Evolutionary conservation across 202 grass and related monocot species (phyloP), one percentile per base, ranked within the genome.

Genomic region (Setaria viridis): DNA sequence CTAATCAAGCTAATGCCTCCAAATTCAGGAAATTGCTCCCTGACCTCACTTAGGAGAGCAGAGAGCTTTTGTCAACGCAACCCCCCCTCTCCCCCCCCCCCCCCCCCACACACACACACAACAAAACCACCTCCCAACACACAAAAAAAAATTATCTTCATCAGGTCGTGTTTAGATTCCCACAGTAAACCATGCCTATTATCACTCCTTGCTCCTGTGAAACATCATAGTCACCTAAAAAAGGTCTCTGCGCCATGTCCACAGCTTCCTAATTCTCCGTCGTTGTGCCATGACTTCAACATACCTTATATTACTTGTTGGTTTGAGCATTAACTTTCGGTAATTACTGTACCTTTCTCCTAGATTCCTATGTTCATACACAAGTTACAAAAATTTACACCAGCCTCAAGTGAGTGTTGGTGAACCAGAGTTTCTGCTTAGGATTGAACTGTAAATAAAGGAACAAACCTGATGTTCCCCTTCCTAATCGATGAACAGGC

Each of bases 381-480:
- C 49, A 74, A 84, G 11, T 11, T 70, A 71, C 32, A 72, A 64
- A 77, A 32, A 13, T 12, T 47, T 62, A 62, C 1, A 51, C 25
- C 54, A 14, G 4, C 58, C 64, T 77, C 46, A 82, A 72, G 37
- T 82, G 72, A 37, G 74, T 47, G 55, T 20, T 41, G 70, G 8
- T 29, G 33, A 55, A 64, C 6, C 56, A 75, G 45, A 78, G 20
- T 62, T 35, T 83, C 54, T 39, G 0, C 64, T 29, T 41, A 90
- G 64, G 51, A 48, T 2, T 39, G 33, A 79, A 76, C 42, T 47
- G 63, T 79, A 83, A 39, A 82, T 56, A 87, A 82, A 54, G 29
- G 78, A 90, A 90, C 57, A 86, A 79, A 95, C 93, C 95, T 95
- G 93, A 98, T 70, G 95, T 98, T 45, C 95, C 93, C 83, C 95